Evolutionary conservation across 352 stramenopile genomes (phyloP), one percentile per base, ranked within the genome.

Genomic region (Globisporangium cederbergense): DNA sequence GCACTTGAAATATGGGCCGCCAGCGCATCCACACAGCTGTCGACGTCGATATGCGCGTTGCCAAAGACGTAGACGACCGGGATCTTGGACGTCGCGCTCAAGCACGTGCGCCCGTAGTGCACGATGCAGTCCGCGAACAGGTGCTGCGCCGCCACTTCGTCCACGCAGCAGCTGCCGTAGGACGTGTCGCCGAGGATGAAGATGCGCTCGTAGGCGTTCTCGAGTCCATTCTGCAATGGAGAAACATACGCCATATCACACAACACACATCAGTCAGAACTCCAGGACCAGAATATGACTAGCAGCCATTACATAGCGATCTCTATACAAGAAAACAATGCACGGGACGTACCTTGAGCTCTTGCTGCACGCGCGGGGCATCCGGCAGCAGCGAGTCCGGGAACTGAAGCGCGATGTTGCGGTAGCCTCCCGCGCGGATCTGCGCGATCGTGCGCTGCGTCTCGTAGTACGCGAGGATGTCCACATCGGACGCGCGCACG

Each of bases 111-210:
- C 20, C 96, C 96, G 78, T 97, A 98, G 73, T 99, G 96, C 43
- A 98, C 80, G 57, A 99, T 82, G 64, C 95, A 88, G 79, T 98
- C 88, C 0, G 96, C 95, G 34, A 89, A 68, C 38, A 98, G 79
- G 76, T 99, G 96, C 65, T 97, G 83, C 45, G 95, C 95, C 13
- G 91, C 91, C 30, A 99, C 91, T 73, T 98, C 92, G 74, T 99
- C 96, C 42, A 98, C 94, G 72, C 96, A 98, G 79, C 96, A 98
- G 60, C 89, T 96, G 46, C 89, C 94, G 67, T 98, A 98, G 25
- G 95, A 98, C 9, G 96, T 98, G 72, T 99, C 96, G 22, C 96
- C 96, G 14, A 99, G 73, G 30, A 98, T 83, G 65, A 98, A 98
- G 22, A 98, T 79, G 40, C 83, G 83, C 58, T 90, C 72, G 64